Conservation (phyloP, 2,329 filamentous ascomycete species). For the Escovopsis sp. region DNA sequence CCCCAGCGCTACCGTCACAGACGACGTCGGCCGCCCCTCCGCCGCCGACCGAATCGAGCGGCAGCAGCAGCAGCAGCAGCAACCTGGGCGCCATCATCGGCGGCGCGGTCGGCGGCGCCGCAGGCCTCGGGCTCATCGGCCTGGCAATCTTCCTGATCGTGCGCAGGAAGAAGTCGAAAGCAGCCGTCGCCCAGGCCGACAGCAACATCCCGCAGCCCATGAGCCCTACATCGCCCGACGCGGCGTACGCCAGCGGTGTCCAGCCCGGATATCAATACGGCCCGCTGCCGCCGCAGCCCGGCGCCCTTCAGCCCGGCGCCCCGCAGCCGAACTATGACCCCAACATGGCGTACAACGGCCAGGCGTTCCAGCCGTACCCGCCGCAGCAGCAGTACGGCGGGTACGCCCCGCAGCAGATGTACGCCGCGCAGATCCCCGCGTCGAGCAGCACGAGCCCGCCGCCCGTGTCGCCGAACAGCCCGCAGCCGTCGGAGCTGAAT, state of each 20-base stretch:
- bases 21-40: constrained; percentile 5
- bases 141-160: constrained; percentile 26
- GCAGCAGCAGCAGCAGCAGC: constrained; percentile 17
- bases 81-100: constrained; percentile 30
- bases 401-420: constrained; percentile 8
- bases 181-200: constrained; percentile 4
- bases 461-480: constrained; percentile 17
- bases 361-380: neutral
- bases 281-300: constrained; percentile 4
- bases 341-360: constrained; percentile 4
- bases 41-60: constrained; percentile 6
- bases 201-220: constrained; percentile 2
- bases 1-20: neutral
- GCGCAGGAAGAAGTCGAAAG: constrained; percentile 14
- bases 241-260: constrained; percentile 15
- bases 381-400: constrained; percentile 1
- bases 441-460: constrained; percentile 11
- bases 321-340: constrained; percentile 12
- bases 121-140: constrained; percentile 24
- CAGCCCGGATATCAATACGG: constrained; percentile 11
- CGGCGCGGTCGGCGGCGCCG: constrained; percentile 32
- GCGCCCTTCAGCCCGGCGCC: too few species aligned
- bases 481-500: constrained; percentile 1
- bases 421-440: constrained; percentile 8
- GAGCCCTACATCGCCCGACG: constrained; percentile 12